Conservation (phyloP, 116 monocot genomes). For the Phalaenopsis hybrid region DNA sequence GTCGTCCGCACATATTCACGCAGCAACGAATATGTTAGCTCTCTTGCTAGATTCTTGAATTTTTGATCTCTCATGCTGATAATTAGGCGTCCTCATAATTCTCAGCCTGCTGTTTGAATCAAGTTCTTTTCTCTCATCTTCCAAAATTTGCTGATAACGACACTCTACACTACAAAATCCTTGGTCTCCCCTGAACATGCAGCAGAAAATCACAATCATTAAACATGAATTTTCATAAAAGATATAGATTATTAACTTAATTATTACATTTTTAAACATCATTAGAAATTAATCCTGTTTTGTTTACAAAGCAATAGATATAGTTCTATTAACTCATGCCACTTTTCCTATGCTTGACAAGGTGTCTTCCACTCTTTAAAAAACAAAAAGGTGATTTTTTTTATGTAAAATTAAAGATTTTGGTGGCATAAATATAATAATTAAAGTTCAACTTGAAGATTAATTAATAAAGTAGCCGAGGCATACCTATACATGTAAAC, state of each 20-base stretch:
- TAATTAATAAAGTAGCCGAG: not conserved
- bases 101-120: slow-evolving; percentile 12
- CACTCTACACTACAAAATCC: slow-evolving; percentile 53
- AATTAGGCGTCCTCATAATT: not conserved
- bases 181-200: slow-evolving; percentile 41
- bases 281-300: not conserved
- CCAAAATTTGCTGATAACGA: slow-evolving; percentile 25
- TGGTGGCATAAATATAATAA: too few relatives aligned
- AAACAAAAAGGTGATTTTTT: too few relatives aligned
- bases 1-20: not conserved
- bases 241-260: too few relatives aligned
- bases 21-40: slow-evolving; percentile 9
- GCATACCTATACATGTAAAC: slow-evolving; percentile 38
- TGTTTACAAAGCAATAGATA: not conserved
- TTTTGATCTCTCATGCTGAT: slow-evolving; percentile 1
- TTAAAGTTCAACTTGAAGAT: not conserved
- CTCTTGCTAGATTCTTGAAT: slow-evolving; percentile 9
- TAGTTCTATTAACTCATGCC: too few relatives aligned
- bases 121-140: slow-evolving; percentile 8
- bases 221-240: not conserved
- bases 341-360: too few relatives aligned
- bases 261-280: not conserved
- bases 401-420: too few relatives aligned
- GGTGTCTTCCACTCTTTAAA: too few relatives aligned
- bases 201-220: not conserved